These are phyloP conservation scores for Podosphaera xanthii DNA, from an alignment of 2,329 filamentous ascomycete species.

Conservation along the genomic window DNA sequence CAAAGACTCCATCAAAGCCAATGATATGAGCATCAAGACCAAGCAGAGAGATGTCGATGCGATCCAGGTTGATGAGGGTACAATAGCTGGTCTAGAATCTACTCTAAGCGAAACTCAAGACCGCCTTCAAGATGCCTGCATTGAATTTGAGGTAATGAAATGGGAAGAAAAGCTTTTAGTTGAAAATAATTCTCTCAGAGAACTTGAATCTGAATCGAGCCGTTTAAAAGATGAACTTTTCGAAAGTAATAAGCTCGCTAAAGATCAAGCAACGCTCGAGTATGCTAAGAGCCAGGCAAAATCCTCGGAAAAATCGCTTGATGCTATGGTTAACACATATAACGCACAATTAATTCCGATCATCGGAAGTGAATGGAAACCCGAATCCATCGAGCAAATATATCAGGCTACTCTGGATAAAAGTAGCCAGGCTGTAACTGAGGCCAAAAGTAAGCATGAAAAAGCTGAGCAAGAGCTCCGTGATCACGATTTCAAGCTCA, in stretches of 20 bases:
- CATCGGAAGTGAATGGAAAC: conserved; percentile 43
- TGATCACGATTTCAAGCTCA: conserved; percentile 52
- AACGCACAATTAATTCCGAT: conserved; percentile 42
- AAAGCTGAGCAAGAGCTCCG: conserved; percentile 48
- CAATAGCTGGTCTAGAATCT: conserved; percentile 52
- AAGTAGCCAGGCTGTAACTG: conserved; percentile 33
- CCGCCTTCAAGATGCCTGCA: conserved; percentile 36
- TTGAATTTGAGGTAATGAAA: conserved; percentile 36
- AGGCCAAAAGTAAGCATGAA: conserved; percentile 49
- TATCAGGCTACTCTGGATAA: conserved; percentile 41
- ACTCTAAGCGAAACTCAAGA: conserved; percentile 46
- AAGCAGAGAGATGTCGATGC: conserved; percentile 46
- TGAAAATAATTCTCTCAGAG: conserved; percentile 39
- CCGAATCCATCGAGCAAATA: conserved; percentile 43
- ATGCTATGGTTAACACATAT: conserved; percentile 58
- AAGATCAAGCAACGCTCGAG: conserved; percentile 65
- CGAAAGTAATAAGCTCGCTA: conserved; percentile 58
- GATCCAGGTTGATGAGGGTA: conserved; percentile 72
- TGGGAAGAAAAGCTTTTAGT: conserved; percentile 50
- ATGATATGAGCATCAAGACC: conserved; percentile 44
- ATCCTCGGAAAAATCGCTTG: conserved; percentile 49
- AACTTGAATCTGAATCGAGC: conserved; percentile 48
- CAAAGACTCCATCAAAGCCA: conserved; percentile 46
- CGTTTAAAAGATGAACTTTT: conserved; percentile 59
- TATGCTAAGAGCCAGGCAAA: conserved; percentile 59